Percentiles rank a stretch among this genome's conserved stretches.
Conservation (phyloP, 139 green algal genomes). For the Chlorella sp. region DNA sequence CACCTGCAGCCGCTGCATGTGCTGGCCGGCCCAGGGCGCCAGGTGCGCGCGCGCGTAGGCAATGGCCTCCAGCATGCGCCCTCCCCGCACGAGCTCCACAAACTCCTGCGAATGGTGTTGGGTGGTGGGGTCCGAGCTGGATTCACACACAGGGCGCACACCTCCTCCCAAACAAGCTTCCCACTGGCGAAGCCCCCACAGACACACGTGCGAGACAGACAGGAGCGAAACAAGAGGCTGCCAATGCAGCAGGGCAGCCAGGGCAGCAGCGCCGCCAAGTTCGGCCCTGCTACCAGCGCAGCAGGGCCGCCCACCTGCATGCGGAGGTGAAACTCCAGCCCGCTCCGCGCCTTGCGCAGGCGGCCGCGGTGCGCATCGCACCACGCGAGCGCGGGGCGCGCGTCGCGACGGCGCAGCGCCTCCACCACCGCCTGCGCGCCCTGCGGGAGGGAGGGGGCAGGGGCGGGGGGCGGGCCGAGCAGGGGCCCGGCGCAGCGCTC, state of each 20-base stretch:
- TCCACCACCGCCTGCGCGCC: slow-evolving; percentile 59
- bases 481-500: too few relatives aligned
- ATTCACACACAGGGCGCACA: too few relatives aligned
- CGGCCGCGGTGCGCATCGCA: slow-evolving; percentile 66
- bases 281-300: too few relatives aligned
- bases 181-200: too few relatives aligned
- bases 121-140: too few relatives aligned
- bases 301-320: slow-evolving; percentile 65
- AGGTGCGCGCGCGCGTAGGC: slow-evolving; percentile 79
- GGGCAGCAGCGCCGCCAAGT: too few relatives aligned
- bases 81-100: slow-evolving; percentile 85
- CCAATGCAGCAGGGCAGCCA: too few relatives aligned
- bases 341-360: slow-evolving; percentile 79
- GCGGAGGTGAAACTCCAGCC: slow-evolving; percentile 89
- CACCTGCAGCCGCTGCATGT: slow-evolving; percentile 13
- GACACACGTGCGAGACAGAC: too few relatives aligned
- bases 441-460: slow-evolving; percentile 3
- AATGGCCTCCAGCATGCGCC: slow-evolving; percentile 67
- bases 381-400: slow-evolving; percentile 77
- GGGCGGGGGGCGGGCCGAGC: too few relatives aligned
- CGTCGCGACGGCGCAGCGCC: slow-evolving; percentile 66
- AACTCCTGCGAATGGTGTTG: slow-evolving; percentile 94
- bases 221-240: too few relatives aligned
- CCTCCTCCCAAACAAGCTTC: too few relatives aligned
- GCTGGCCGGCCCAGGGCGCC: slow-evolving; percentile 58